A percentile compares a stretch with the other conserved stretches of the same genome.
phyloP scores from a whole-genome alignment of 2,329 filamentous ascomycete genomes.

The Xylaria sp. region DNA sequence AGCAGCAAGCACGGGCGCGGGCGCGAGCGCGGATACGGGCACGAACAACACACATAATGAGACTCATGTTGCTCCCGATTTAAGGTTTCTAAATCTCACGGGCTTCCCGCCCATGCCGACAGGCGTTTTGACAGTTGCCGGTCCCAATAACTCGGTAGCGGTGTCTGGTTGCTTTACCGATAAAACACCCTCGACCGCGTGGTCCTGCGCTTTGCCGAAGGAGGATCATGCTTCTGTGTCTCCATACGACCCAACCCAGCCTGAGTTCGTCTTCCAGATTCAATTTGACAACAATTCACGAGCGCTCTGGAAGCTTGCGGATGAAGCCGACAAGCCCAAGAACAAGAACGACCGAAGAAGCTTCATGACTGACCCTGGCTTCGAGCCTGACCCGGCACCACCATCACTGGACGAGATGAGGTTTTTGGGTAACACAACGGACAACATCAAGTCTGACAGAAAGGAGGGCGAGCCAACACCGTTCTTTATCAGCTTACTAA shows the following conservation, averaged over 20 bases:
- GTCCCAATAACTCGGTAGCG: constrained; percentile 72
- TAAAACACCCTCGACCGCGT: constrained; percentile 69
- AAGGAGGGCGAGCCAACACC: constrained; percentile 89
- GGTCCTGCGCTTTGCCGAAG: constrained; percentile 88
- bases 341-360: constrained; percentile 19
- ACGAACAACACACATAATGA: not conserved
- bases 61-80: constrained; percentile 49
- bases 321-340: constrained; percentile 42
- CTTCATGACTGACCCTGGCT: constrained; percentile 47
- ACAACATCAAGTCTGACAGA: constrained; percentile 70
- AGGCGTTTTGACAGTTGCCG: constrained; percentile 81
- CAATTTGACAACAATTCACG: constrained; percentile 71
- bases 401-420: constrained; percentile 75
- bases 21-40: not conserved
- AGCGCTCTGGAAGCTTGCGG: constrained; percentile 60
- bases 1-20: not conserved
- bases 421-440: constrained; percentile 88
- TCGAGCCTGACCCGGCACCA: constrained; percentile 65
- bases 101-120: constrained; percentile 88
- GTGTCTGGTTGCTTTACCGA: constrained; percentile 76
- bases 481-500: constrained; percentile 77
- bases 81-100: constrained; percentile 82
- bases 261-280: constrained; percentile 84
- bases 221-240: constrained; percentile 73
- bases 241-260: constrained; percentile 73